Evolutionary conservation across 805 yeast genomes (phyloP), one percentile per base, ranked within the genome.

Genomic region (Wickerhamiella allomyrinae): DNA sequence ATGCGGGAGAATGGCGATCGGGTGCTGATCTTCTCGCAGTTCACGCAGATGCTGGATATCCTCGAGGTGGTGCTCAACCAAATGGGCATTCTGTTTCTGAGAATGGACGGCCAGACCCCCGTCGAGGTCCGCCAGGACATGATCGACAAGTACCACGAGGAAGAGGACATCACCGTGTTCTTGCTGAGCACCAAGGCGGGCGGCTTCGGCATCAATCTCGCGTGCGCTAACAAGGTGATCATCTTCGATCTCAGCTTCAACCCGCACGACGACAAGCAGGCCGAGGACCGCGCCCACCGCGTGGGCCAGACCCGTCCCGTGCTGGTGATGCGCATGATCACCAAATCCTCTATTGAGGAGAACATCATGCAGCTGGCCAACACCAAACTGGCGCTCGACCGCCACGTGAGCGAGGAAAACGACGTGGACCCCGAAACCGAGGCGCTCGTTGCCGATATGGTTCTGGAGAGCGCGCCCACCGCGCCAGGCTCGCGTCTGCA

Each of bases 261-360:
- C 57, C 99, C 99, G 0, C 98, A 91, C 60, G 98, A 91, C 59
- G 99, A 91, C 57, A 81, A 81, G 57, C 99, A 91, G 64, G 99
- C 99, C 2, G 97, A 93, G 58, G 99, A 91, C 60, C 74, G 99
- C 57, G 95, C 97, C 0, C 99, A 91, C 60, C 73, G 99, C 61
- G 95, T 91, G 20, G 98, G 98, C 1, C 97, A 89, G 63, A 75
- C 78, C 6, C 74, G 79, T 42, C 84, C 81, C 39, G 99, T 91
- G 17, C 65, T 68, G 41, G 95, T 93, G 14, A 70, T 74, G 33
- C 74, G 93, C 43, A 62, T 91, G 46, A 76, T 91, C 41, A 72
- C 81, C 8, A 71, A 69, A 48, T 69, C 75, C 43, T 76, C 95
- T 1, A 80, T 91, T 31, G 99, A 91, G 53, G 96, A 89, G 60